Base-by-base conservation (phyloP, 1,284 basidiomycete species). In the Apiotrichum laibachii region DNA sequence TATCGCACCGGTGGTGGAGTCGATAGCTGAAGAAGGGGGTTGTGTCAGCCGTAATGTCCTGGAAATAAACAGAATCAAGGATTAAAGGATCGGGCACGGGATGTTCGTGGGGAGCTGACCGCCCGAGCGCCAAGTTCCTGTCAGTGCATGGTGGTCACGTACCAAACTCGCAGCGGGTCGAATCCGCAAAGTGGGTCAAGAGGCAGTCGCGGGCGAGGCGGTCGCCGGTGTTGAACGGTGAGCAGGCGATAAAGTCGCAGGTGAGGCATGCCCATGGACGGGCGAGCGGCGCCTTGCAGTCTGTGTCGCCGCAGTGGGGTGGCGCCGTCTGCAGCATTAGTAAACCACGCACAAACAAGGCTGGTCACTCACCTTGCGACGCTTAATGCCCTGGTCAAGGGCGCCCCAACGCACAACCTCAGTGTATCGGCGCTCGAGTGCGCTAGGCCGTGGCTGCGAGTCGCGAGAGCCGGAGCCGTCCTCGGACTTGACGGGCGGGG, bases 191-290 rank as follows among this genome's bases (percentile, higher is more conserved):
- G 58, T 72, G 72, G 19, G 47, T 54, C 26, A 57, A 55, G 54
- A 75, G 63, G 45, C 72, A 72, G 26, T 68, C 59, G 21, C 64
- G 65, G 84, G 79, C 71, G 87, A 89, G 19, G 79, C 81, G 51
- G 78, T 80, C 49, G 37, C 31, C 34, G 31, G 50, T 39, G 55
- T 60, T 21, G 65, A 88, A 86, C 13, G 68, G 62, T 5, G 71
- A 88, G 68, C 90, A 93, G 9, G 88, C 90, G 31, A 85, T 81
- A 69, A 82, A 88, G 6, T 84, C 70, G 70, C 90, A 93, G n/a
- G 87, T 84, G 12, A 92, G 78, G 67, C 90, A 93, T 10, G 85
- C 85, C 72, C 88, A 87, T 1, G 90, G 89, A n/a, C 88, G 81
- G 4, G 84, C 78, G 21, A 90, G 79, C 0, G 85, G 70, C 0